These are phyloP conservation scores for Calamus simplicifolius DNA, from an alignment of 176 grass and related monocot species.

Conservation along the genomic window DNA sequence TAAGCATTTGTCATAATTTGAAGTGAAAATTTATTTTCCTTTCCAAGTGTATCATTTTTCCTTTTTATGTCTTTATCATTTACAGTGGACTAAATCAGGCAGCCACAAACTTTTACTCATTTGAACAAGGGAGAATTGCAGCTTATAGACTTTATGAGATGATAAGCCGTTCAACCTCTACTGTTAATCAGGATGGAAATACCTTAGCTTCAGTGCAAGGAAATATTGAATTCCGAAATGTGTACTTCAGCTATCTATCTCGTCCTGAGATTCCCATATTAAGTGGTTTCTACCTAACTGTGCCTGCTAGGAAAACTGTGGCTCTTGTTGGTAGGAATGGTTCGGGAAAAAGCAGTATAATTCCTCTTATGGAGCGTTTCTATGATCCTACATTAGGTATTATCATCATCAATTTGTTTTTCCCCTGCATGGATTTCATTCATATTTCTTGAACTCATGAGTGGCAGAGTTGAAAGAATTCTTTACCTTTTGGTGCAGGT, in stretches of 20 bases:
- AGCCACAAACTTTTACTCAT: conserved; percentile 98
- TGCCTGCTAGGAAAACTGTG: conserved; percentile 96
- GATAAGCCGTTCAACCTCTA: conserved; percentile 92
- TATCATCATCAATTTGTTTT: conserved; percentile 11
- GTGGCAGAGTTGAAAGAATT: neutral
- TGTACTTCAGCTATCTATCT: conserved; percentile 97
- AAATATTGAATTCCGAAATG: conserved; percentile 98
- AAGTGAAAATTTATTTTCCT: neutral
- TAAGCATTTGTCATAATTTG: conserved; percentile 30
- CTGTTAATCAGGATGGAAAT: conserved; percentile 75
- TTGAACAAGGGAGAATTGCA: conserved; percentile 95
- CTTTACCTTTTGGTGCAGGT: conserved; percentile 36
- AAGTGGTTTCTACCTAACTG: conserved; percentile 97
- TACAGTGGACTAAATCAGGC: conserved; percentile 95
- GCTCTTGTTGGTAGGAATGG: conserved; percentile 99
- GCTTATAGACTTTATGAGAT: conserved; percentile 98
- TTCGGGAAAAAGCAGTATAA: conserved; percentile 99
- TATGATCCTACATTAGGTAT: conserved; percentile 99
- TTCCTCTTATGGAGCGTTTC: conserved; percentile 99
- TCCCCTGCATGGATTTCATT: neutral
- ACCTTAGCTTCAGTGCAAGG: conserved; percentile 75
- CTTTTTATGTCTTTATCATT: conserved; percentile 18
- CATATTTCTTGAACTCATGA: neutral
- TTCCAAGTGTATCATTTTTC: conserved; percentile 7
- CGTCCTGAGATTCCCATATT: conserved; percentile 98